These are phyloP conservation scores for Collariella sp. DNA, from an alignment of 495 filamentous ascomycete genomes.

Conservation along the genomic window DNA sequence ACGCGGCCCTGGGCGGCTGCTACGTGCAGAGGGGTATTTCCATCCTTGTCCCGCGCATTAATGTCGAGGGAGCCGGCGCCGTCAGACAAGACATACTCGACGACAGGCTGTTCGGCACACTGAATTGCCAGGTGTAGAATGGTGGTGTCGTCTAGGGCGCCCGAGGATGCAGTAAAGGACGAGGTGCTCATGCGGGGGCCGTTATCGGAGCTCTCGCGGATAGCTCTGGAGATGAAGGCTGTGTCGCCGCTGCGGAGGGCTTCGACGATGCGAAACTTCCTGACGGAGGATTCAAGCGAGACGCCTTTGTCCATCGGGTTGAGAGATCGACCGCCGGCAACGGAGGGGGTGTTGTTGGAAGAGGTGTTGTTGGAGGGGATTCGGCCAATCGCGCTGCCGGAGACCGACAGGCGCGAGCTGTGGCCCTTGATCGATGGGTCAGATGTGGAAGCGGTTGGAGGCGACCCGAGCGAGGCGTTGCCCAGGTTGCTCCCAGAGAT, in stretches of 20 bases:
- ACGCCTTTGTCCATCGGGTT: slow-evolving; percentile 33
- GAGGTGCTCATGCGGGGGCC: slow-evolving; percentile 45
- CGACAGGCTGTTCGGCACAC: slow-evolving; percentile 87
- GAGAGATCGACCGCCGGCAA: slow-evolving; percentile 22
- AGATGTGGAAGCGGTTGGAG: slow-evolving; percentile 27
- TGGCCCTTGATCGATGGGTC: slow-evolving; percentile 34
- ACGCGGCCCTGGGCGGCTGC: slow-evolving; percentile 73
- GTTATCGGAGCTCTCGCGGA: slow-evolving; percentile 55
- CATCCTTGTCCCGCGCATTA: slow-evolving; percentile 84
- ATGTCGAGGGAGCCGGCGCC: slow-evolving; percentile 61
- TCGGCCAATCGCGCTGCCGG: slow-evolving; percentile 29
- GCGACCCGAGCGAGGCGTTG: slow-evolving; percentile 25
- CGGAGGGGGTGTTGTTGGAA: slow-evolving; percentile 20
- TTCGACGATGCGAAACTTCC: slow-evolving; percentile 89
- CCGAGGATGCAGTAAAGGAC: slow-evolving; percentile 39
- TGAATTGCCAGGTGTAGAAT: slow-evolving; percentile 93
- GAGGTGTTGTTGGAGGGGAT: slow-evolving; percentile 31
- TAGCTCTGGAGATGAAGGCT: slow-evolving; percentile 77
- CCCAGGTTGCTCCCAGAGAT: slow-evolving; percentile 21
- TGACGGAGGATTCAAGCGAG: slow-evolving; percentile 87
- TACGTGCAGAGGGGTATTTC: slow-evolving; percentile 87
- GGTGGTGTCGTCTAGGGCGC: slow-evolving; percentile 65
- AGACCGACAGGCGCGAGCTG: slow-evolving; percentile 35
- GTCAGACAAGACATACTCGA: slow-evolving; percentile 86
- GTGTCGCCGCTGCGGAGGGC: slow-evolving; percentile 84